Percentiles rank a stretch among this genome's conserved stretches.
phyloP scores from a whole-genome alignment of 192 early-diverging fungal species.

The Coemansia sp. region DNA sequence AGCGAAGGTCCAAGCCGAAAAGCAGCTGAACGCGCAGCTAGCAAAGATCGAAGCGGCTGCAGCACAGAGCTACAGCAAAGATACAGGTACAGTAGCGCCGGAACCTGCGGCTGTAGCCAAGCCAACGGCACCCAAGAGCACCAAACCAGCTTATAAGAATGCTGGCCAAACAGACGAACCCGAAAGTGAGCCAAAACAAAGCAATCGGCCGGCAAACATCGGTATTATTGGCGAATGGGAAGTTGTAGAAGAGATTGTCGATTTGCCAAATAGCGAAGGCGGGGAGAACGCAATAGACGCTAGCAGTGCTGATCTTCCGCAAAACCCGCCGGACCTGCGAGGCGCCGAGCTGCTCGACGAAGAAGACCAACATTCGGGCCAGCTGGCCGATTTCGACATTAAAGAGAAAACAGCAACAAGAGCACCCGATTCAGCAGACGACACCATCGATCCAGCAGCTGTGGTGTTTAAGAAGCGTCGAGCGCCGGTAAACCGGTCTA shows the following conservation, averaged over 20 bases:
- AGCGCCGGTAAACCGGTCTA: slow-evolving; percentile 19
- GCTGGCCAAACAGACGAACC: not conserved
- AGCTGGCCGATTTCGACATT: slow-evolving; percentile 28
- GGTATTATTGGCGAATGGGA: slow-evolving; percentile 48
- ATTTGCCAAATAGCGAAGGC: not conserved
- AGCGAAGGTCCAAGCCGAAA: slow-evolving; percentile 56
- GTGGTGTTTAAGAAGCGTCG: slow-evolving; percentile 47
- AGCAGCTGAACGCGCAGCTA: slow-evolving; percentile 61
- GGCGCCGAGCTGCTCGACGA: slow-evolving; percentile 38
- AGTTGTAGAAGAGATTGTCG: slow-evolving; percentile 29
- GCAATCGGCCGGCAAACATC: slow-evolving; percentile 20
- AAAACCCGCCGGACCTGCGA: slow-evolving; percentile 5
- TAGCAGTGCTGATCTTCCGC: not conserved
- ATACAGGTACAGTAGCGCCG: slow-evolving; percentile 4
- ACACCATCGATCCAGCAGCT: not conserved
- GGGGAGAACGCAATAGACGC: not conserved
- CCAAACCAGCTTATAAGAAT: not conserved
- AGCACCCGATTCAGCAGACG: not conserved
- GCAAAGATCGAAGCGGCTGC: slow-evolving; percentile 66
- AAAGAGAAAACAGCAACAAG: slow-evolving; percentile 28
- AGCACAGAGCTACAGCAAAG: slow-evolving; percentile 22
- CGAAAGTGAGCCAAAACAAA: not conserved
- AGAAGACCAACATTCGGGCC: slow-evolving; percentile 14
- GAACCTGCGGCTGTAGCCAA: not conserved
- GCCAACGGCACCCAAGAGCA: not conserved